Evolutionary conservation across 192 early-diverging fungal genomes (phyloP).

Genomic region (Neocallimastix lanati): DNA sequence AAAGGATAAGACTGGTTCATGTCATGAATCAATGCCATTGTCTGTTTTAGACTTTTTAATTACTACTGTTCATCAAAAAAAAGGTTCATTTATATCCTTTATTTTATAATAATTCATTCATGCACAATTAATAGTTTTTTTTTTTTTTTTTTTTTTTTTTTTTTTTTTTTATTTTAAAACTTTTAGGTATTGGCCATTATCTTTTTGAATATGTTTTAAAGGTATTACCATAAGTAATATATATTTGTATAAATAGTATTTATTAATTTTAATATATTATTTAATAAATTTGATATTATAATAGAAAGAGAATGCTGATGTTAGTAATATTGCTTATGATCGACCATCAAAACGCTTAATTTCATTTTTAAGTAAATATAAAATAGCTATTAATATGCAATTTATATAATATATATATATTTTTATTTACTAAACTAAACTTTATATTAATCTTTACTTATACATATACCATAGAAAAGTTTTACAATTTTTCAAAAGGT

Average conservation of each 20-base stretch:
- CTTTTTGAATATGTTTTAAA: background rate
- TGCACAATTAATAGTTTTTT: no score
- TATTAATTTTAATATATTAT: no score
- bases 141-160: no score
- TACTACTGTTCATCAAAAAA: background rate
- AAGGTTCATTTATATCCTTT: no score
- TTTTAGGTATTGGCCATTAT: background rate
- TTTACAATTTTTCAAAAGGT: background rate
- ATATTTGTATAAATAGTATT: no score
- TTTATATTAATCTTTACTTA: no score
- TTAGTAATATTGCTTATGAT: background rate
- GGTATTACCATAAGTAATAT: background rate
- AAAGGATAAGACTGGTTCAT: background rate
- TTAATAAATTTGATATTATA: no score
- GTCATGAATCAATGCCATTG: background rate
- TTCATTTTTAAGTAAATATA: background rate
- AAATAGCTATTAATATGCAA: no score
- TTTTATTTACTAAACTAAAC: no score
- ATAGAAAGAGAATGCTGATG: background rate
- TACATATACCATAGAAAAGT: background rate
- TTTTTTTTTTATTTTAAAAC: no score
- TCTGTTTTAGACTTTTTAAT: background rate
- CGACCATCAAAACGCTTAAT: background rate
- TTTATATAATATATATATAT: no score
- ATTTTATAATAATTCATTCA: no score